phyloP scores from a whole-genome alignment of 371 early-diverging fungal genomes.

The Mucor velutinosus region DNA sequence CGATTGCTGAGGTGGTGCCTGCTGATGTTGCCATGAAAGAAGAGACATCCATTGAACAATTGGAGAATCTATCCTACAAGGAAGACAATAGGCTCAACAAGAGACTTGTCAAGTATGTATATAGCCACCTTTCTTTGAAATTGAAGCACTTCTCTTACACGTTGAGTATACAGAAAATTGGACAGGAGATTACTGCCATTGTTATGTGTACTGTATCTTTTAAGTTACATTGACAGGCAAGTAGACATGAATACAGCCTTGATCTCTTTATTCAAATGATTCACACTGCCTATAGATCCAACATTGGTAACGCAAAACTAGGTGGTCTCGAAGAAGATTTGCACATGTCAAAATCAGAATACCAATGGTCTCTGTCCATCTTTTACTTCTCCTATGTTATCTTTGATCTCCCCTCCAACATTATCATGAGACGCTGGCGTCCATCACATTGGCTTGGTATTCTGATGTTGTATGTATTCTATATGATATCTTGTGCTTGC shows the following conservation, averaged over 20 bases:
- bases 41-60: background rate
- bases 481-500: background rate
- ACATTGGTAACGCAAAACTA: constrained; percentile 50
- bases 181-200: constrained; percentile 35
- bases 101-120: constrained; percentile 2
- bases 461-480: constrained; percentile 19
- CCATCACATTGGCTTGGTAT: constrained; percentile 26
- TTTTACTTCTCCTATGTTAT: constrained; percentile 30
- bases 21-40: background rate
- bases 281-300: constrained; percentile 24
- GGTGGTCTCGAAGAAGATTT: constrained; percentile 39
- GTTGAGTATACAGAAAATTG: constrained; percentile 26
- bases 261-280: background rate
- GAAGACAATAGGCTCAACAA: background rate
- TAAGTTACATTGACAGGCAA: constrained; percentile 45
- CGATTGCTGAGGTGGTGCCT: background rate
- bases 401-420: constrained; percentile 36
- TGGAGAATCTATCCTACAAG: constrained; percentile 1
- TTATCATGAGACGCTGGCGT: constrained; percentile 32
- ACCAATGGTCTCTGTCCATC: constrained; percentile 29
- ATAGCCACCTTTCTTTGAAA: background rate
- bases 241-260: background rate
- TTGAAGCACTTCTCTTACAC: no score
- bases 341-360: constrained; percentile 24
- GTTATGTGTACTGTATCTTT: constrained; percentile 36